Percentiles rank a stretch among this genome's conserved stretches.
Conservation (phyloP, 108 stramenopile genomes). For the Tribonema minus region DNA sequence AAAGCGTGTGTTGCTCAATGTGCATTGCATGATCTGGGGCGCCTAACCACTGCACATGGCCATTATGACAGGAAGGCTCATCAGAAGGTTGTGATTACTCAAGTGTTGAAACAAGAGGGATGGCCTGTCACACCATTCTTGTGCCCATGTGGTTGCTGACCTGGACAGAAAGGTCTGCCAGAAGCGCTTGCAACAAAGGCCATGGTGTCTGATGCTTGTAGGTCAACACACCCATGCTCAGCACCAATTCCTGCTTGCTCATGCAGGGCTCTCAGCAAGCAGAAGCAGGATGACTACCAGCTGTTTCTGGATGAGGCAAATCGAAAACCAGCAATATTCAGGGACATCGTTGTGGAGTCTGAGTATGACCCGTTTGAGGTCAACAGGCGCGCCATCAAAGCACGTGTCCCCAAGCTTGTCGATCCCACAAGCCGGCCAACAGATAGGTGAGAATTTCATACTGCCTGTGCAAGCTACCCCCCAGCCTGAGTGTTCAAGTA, state of each 20-base stretch:
- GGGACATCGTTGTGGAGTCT: neutral
- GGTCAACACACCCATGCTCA: neutral
- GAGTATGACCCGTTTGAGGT: neutral
- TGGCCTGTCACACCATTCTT: no score
- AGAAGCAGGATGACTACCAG: neutral
- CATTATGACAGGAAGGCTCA: no score
- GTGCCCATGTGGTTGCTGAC: no score
- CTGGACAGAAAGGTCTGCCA: no score
- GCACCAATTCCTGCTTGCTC: neutral
- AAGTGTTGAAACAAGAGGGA: no score
- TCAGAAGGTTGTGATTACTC: no score
- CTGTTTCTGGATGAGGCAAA: neutral
- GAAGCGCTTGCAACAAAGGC: neutral
- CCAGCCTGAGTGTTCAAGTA: no score
- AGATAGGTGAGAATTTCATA: neutral
- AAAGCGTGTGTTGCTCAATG: no score
- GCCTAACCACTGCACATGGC: no score
- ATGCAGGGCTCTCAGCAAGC: neutral
- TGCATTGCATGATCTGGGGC: no score
- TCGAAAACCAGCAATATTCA: neutral
- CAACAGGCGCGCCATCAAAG: neutral
- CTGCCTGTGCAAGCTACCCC: no score
- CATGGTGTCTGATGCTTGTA: neutral
- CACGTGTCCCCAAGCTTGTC: neutral
- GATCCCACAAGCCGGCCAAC: neutral